Evolutionary conservation across 768 basidiomycete species (phyloP), one percentile per base, ranked within the genome.

Genomic region (Podaxis sp.): DNA sequence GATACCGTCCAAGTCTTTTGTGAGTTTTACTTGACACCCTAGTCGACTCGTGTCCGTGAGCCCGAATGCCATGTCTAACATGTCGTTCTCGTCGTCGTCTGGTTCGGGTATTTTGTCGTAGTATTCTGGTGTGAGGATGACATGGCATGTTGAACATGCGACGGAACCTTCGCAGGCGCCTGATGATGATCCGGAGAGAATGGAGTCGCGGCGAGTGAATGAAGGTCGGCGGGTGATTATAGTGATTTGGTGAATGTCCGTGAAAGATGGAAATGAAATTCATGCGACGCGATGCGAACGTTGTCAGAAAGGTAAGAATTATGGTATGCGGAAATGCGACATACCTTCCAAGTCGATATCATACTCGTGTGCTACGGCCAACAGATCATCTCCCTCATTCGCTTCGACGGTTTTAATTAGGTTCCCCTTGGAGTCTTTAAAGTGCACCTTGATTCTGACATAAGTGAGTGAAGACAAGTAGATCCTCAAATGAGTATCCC

Each of bases 21-120:
- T 92, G 28, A 99, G 72, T 55, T 87, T 71, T 23, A 91, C 88
- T 70, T 91, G 90, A 68, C 90, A 91, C 0, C 90, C 90, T 18
- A 92, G 75, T 9, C 87, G 79, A 63, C 90, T 96, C 66, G 96
- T 98, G 68, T 98, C 96, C 0, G 94, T 95, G 55, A 98, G 79
- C 0, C 93, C 97, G 67, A 98, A 98, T 3, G 96, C 96, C 82
- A 98, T 92, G 72, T 98, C 96, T 40, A 99, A 83, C 93, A 95
- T 95, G 67, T 94, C 95, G 68, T 98, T 99, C 76, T 99, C 96
- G 70, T 99, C 96, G 65, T 98, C 96, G 58, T 91, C 91, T 3
- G 96, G 95, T 69, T 98, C 96, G 1, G 92, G 89, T 2, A 98
- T 81, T 50, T 82, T 71, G 72, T 98, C 92, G 71, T 95, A 98